Conservation (phyloP, 768 basidiomycete species). For the Infundibulicybe gibba region DNA sequence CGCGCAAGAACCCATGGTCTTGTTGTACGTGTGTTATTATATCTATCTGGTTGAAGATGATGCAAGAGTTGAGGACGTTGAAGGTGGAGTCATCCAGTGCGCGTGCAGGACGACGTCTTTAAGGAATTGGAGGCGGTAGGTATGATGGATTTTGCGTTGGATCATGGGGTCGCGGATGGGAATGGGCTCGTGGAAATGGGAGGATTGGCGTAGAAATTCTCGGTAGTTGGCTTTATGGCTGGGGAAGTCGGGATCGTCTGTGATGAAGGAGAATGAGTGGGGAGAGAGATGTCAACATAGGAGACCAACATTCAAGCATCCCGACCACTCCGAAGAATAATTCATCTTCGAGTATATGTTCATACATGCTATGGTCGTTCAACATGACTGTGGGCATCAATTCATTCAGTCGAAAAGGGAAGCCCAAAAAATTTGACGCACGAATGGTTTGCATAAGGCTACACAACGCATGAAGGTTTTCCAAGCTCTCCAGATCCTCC, state of each 20-base stretch:
- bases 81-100: slow-evolving; percentile 95
- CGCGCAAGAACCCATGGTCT: slow-evolving; percentile 70
- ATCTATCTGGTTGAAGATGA: slow-evolving; percentile 99
- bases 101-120: slow-evolving; percentile 98
- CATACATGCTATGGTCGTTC: slow-evolving; percentile 93
- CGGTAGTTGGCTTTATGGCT: slow-evolving; percentile 96
- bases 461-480: slow-evolving; percentile 88
- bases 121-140: slow-evolving; percentile 94
- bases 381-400: slow-evolving; percentile 74
- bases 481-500: slow-evolving; percentile 89
- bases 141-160: slow-evolving; percentile 91
- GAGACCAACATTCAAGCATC: slow-evolving; percentile 88
- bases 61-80: slow-evolving; percentile 94
- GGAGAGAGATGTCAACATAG: slow-evolving; percentile 4
- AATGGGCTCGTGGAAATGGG: slow-evolving; percentile 89
- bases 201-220: slow-evolving; percentile 79
- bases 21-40: slow-evolving; percentile 88
- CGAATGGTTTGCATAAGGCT: slow-evolving; percentile 92
- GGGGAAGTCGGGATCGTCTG: slow-evolving; percentile 97
- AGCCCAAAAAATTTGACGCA: slow-evolving; percentile 26
- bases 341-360: slow-evolving; percentile 92
- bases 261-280: slow-evolving; percentile 4
- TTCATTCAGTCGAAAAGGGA: slow-evolving; percentile 2
- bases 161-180: slow-evolving; percentile 72
- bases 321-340: slow-evolving; percentile 91